A percentile compares a stretch with the other conserved stretches of the same genome.
phyloP scores from a whole-genome alignment of 1,284 basidiomycete species.

The Papiliotrema fonsecae region DNA sequence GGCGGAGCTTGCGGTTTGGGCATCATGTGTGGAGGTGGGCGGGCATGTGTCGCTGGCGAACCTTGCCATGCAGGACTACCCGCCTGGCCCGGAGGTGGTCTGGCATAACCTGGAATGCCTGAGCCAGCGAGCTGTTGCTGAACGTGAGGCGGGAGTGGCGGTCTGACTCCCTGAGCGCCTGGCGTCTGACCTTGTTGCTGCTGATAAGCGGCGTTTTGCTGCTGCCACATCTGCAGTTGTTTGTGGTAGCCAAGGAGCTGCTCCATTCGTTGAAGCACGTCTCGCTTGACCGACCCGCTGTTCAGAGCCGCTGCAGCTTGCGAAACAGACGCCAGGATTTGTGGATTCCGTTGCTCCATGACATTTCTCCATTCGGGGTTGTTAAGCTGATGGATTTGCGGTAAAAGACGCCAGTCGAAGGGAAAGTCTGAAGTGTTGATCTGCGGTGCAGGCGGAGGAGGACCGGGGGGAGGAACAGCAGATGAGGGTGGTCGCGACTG shows the following conservation, averaged over 20 bases:
- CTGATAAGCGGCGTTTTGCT: background rate
- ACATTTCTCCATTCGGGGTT: slow-evolving; percentile 30
- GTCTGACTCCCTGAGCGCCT: background rate
- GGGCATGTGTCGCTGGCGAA: slow-evolving; percentile 8
- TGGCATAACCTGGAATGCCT: slow-evolving; percentile 4
- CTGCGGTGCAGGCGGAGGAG: slow-evolving; percentile 11
- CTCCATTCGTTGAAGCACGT: slow-evolving; percentile 38
- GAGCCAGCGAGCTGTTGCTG: slow-evolving; percentile 1
- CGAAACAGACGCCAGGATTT: slow-evolving; percentile 14
- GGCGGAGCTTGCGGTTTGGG: background rate
- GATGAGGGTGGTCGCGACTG: slow-evolving; percentile 7
- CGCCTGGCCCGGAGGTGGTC: background rate
- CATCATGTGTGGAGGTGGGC: background rate
- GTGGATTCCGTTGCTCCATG: slow-evolving; percentile 31
- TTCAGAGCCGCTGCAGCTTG: slow-evolving; percentile 19
- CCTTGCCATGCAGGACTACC: background rate
- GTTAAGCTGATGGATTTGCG: slow-evolving; percentile 19
- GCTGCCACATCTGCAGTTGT: background rate
- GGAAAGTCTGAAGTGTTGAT: slow-evolving; percentile 37
- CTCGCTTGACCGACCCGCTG: slow-evolving; percentile 22
- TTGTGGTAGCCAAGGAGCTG: slow-evolving; percentile 14
- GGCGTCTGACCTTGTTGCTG: background rate
- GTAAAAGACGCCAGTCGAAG: slow-evolving; percentile 35
- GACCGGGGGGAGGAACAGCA: background rate
- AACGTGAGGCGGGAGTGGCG: background rate